Conservation (phyloP, 768 basidiomycete species). For the Rhizopogon vulgaris region DNA sequence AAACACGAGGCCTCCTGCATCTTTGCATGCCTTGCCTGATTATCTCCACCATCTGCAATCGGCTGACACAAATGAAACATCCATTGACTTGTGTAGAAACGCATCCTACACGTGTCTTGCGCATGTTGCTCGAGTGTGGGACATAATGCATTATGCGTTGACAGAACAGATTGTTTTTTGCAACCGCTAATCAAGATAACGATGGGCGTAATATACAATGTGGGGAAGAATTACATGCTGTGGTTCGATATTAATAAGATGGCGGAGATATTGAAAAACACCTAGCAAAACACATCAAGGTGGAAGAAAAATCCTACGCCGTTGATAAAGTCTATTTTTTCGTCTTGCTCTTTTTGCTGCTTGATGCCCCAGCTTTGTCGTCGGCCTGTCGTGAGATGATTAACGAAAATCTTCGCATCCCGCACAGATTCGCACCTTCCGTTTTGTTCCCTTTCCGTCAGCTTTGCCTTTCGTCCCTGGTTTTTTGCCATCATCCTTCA, state of each 20-base stretch:
- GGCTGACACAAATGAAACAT: not conserved
- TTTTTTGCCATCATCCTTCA: slow-evolving; percentile 28
- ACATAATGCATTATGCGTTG: not conserved
- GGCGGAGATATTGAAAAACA: not conserved
- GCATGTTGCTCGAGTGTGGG: not conserved
- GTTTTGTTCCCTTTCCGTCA: slow-evolving; percentile 35
- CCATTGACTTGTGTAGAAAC: not conserved
- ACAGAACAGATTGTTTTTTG: not conserved
- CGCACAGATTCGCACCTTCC: slow-evolving; percentile 41
- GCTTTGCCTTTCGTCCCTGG: slow-evolving; percentile 34
- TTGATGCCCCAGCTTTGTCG: slow-evolving; percentile 25
- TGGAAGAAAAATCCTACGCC: not conserved
- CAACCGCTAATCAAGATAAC: not conserved
- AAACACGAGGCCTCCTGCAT: slow-evolving; percentile 1
- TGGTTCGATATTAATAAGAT: not conserved
- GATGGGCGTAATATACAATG: not conserved
- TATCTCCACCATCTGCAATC: not conserved
- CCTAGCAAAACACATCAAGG: not conserved
- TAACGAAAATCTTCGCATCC: slow-evolving; percentile 12
- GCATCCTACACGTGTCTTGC: not conserved
- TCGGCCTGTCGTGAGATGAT: slow-evolving; percentile 22
- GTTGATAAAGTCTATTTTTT: slow-evolving; percentile 25
- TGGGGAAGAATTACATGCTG: not conserved
- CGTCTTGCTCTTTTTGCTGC: slow-evolving; percentile 36
- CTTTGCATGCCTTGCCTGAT: not conserved